Evolutionary conservation across 805 yeast genomes (phyloP).

Genomic region (Saccharomycopsis guyanensis): DNA sequence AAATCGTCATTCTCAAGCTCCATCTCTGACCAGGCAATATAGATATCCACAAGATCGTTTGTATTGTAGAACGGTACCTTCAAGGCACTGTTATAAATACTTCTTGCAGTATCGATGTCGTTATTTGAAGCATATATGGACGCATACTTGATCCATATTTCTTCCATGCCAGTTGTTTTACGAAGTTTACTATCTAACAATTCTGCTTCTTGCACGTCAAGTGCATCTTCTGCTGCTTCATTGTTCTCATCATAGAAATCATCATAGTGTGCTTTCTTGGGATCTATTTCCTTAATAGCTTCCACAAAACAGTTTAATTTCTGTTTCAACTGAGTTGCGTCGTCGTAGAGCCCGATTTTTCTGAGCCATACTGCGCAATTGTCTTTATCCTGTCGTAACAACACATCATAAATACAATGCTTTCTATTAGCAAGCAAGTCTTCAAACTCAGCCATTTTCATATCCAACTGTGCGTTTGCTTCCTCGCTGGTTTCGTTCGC

Average conservation of each 20-base stretch:
- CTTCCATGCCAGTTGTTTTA: conserved; percentile 37
- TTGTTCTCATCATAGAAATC: conserved; percentile 1
- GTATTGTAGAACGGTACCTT: conserved; percentile 60
- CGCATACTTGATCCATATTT: conserved; percentile 69
- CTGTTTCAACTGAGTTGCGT: conserved; percentile 32
- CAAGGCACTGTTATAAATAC: conserved; percentile 54
- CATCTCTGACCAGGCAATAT: conserved; percentile 70
- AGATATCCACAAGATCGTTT: conserved; percentile 60
- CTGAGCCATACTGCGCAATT: conserved; percentile 64
- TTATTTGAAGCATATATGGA: conserved; percentile 46
- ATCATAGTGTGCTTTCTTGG: conserved; percentile 36
- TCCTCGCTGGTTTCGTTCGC: conserved; percentile 17
- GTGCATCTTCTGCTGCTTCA: not conserved
- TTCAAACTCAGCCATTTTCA: conserved; percentile 43
- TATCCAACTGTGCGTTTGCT: conserved; percentile 30
- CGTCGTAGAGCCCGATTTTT: conserved; percentile 41
- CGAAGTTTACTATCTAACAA: conserved; percentile 11
- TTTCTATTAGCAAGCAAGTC: conserved; percentile 48
- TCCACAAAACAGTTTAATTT: conserved; percentile 49
- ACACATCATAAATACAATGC: conserved; percentile 57
- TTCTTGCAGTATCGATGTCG: conserved; percentile 53
- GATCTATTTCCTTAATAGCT: conserved; percentile 62
- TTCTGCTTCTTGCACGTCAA: conserved; percentile 9
- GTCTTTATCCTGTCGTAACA: conserved; percentile 53
- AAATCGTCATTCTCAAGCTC: conserved; percentile 41